Percentiles rank a stretch among this genome's conserved stretches.
phyloP scores from a whole-genome alignment of 2,329 filamentous ascomycete species.

The Nemania sp. region DNA sequence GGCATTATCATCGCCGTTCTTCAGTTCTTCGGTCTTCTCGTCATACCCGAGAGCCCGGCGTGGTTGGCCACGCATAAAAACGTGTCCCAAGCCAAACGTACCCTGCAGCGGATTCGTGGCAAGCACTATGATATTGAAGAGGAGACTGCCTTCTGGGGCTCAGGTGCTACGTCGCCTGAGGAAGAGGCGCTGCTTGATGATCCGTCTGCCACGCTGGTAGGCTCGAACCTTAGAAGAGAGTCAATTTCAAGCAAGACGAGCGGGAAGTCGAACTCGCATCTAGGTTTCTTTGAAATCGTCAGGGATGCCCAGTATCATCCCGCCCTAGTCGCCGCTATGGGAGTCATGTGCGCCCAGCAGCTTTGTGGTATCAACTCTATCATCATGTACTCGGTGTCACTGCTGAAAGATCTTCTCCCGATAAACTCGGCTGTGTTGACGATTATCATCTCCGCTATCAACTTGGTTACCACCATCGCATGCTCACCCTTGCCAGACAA shows the following conservation, averaged over 20 bases:
- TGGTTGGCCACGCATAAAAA: conserved; percentile 77
- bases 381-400: conserved; percentile 96
- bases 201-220: conserved; percentile 30
- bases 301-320: conserved; percentile 69
- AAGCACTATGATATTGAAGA: conserved; percentile 67
- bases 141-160: conserved; percentile 69
- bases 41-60: conserved; percentile 84
- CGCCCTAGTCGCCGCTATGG: conserved; percentile 80
- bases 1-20: conserved; percentile 69
- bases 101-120: conserved; percentile 77
- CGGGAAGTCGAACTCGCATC: conserved; percentile 41
- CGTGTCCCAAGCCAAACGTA: conserved; percentile 62
- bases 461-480: conserved; percentile 78
- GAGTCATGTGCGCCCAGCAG: conserved; percentile 92
- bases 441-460: conserved; percentile 83
- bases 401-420: conserved; percentile 79
- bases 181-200: conserved; percentile 68
- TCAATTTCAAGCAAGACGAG: conserved; percentile 32
- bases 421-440: conserved; percentile 82
- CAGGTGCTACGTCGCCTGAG: conserved; percentile 54
- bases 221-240: conserved; percentile 29
- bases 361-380: conserved; percentile 94
- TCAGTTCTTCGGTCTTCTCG: conserved; percentile 70
- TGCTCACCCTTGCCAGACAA: conserved; percentile 86
- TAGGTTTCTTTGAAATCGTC: conserved; percentile 68